Base-by-base conservation (phyloP, 305 asterid species). In the Fraxinus sp. region DNA sequence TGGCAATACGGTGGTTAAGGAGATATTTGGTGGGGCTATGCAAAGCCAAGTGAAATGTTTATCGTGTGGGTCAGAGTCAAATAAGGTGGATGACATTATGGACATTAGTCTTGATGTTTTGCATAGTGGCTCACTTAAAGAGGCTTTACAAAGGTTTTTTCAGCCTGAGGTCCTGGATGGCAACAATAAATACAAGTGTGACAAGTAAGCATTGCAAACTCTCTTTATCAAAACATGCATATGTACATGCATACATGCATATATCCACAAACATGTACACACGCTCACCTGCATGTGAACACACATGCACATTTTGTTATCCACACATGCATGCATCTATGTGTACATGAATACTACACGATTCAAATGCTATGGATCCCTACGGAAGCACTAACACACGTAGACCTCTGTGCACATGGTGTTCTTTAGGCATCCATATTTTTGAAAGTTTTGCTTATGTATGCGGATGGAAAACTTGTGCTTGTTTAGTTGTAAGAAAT, bases 21-120 rank as follows among this genome's bases (percentile, higher is more conserved):
- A 95, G 84, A 97, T 97, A 35, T 97, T 95, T 88, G 99, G 99
- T 77, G 98, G 98, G 81, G 92, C 95, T 71, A 70, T 97, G 83
- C 98, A 93, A 90, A 97, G 97, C 87, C 98, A 95, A 90, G 94
- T 97, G 80, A 93, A 92, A 87, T 97, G 99, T 86, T 90, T 97
- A 92, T 90, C 98, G 16, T 97, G 98, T 87, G 98, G 98, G 77
- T 85, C 92, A 4, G 98, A 95, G 90, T 97, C 99, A 59, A 97
- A 93, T 88, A 95, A 95, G 92, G 96, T 91, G 75, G 99, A 95
- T 78, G 98, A 97, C 89, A 97, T 95, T 78, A 97, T 97, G 98
- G 99, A 97, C 88, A 88, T 95, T 77, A 92, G 98, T 90, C 97
- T 97, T 85, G 99, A 97, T 89, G 91, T 97, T 75, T 82, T 97